Evolutionary conservation across 2,329 filamentous ascomycete species (phyloP).

Genomic region (Cytospora chrysosperma): DNA sequence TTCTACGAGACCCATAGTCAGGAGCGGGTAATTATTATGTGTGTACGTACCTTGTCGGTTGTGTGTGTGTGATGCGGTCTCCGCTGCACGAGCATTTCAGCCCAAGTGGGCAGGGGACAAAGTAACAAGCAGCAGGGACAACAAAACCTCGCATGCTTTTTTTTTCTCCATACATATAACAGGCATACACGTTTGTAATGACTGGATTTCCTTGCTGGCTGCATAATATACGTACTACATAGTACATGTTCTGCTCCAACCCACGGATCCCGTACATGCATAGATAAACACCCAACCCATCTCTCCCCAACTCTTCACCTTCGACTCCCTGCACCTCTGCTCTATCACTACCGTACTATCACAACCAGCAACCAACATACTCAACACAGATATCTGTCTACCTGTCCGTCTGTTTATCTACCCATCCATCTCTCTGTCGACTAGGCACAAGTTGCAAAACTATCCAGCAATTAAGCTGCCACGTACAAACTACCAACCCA

Average conservation of each 20-base stretch:
- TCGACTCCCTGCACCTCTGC: neutral
- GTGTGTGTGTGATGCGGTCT: neutral
- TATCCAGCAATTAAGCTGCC: neutral
- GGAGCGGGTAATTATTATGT: too few species aligned
- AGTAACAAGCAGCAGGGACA: conserved; percentile 15
- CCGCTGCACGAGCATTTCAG: conserved; percentile 16
- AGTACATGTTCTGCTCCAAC: conserved; percentile 7
- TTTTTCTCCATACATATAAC: conserved; percentile 3
- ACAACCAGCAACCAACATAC: neutral
- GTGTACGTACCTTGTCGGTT: too few species aligned
- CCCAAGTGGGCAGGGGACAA: conserved; percentile 24
- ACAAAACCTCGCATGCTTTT: conserved; percentile 10
- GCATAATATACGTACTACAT: conserved; percentile 21
- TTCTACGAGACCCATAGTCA: too few species aligned
- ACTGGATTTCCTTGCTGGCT: conserved; percentile 6
- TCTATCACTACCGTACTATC: neutral
- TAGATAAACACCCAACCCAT: conserved; percentile 5
- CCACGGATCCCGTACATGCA: conserved; percentile 10
- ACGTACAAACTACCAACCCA: neutral
- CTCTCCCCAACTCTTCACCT: conserved; percentile 5
- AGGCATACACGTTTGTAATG: neutral
- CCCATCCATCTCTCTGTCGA: neutral
- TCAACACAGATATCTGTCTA: neutral
- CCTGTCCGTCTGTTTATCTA: neutral
- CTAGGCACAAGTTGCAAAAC: conserved; percentile 2